Percentiles rank a stretch among this genome's conserved stretches.
These are phyloP conservation scores for Babesia microti DNA, from an alignment of 169 alveolate species.

Conservation along the genomic window DNA sequence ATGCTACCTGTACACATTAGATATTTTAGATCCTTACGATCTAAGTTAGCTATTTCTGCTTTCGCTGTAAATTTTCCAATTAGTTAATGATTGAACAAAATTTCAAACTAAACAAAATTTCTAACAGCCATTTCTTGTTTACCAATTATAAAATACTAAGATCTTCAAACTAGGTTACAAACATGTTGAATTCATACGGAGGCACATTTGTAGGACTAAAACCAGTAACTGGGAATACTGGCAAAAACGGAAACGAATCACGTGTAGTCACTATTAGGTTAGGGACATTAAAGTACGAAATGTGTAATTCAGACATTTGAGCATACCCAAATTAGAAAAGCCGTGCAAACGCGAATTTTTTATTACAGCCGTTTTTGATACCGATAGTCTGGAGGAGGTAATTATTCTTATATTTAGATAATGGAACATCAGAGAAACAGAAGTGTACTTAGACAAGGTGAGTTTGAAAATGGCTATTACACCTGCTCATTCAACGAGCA, in stretches of 20 bases:
- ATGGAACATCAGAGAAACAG: slow-evolving; percentile 22
- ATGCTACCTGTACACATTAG: too few relatives aligned
- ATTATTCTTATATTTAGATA: neutral
- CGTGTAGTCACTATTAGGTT: neutral
- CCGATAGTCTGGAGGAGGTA: slow-evolving; percentile 32
- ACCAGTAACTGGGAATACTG: slow-evolving; percentile 21
- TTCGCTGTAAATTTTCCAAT: slow-evolving; percentile 35
- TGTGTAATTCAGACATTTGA: slow-evolving; percentile 8
- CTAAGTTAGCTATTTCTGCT: slow-evolving; percentile 8
- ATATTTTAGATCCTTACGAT: too few relatives aligned
- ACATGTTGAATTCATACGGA: slow-evolving; percentile 35
- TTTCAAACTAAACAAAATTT: too few relatives aligned
- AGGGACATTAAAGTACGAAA: neutral
- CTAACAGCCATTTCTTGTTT: slow-evolving; percentile 4
- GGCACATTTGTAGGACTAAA: slow-evolving; percentile 41
- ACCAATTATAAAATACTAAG: neutral
- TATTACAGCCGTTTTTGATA: slow-evolving; percentile 32
- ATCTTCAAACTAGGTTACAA: slow-evolving; percentile 1
- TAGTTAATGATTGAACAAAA: too few relatives aligned
- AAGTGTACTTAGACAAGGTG: slow-evolving; percentile 10
- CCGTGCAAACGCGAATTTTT: slow-evolving; percentile 20
- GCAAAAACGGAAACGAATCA: slow-evolving; percentile 1
- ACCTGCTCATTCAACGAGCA: slow-evolving; percentile 14
- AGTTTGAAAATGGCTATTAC: slow-evolving; percentile 14
- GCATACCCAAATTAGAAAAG: slow-evolving; percentile 12